These are phyloP conservation scores for Hondaea fermentalgiana DNA, from an alignment of 108 stramenopile species.

Conservation along the genomic window DNA sequence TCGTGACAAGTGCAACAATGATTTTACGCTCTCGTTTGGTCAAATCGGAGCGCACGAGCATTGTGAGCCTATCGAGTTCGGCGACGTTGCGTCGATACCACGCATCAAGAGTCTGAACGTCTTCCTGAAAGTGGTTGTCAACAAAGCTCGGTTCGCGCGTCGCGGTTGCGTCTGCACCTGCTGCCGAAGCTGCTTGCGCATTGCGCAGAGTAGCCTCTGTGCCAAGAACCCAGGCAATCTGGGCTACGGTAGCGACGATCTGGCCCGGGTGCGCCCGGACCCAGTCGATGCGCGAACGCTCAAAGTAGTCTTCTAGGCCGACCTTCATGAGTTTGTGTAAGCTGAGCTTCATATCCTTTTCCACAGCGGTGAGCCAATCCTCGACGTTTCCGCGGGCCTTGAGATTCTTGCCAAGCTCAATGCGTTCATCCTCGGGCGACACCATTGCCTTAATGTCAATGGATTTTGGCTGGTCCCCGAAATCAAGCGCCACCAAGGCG, in stretches of 20 bases:
- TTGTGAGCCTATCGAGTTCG: constrained; percentile 48
- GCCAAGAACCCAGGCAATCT: constrained; percentile 52
- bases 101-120: not conserved
- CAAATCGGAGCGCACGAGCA: constrained; percentile 41
- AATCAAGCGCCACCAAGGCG: constrained; percentile 26
- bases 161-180: not conserved
- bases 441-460: constrained; percentile 36
- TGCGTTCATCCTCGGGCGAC: constrained; percentile 32
- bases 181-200: not conserved
- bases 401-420: constrained; percentile 41
- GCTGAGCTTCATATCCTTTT: constrained; percentile 30
- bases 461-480: constrained; percentile 13
- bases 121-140: not conserved
- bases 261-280: constrained; percentile 39
- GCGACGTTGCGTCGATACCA: constrained; percentile 37
- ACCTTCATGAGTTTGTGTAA: constrained; percentile 33
- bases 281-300: constrained; percentile 31
- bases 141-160: not conserved
- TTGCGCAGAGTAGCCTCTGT: constrained; percentile 39
- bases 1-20: constrained; percentile 47
- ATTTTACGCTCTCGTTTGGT: constrained; percentile 46
- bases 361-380: constrained; percentile 42
- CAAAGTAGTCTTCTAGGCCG: not conserved
- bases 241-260: constrained; percentile 51
- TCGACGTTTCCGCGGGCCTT: constrained; percentile 42